Conservation (phyloP, 1,284 basidiomycete species). For the Boletellus sp. region DNA sequence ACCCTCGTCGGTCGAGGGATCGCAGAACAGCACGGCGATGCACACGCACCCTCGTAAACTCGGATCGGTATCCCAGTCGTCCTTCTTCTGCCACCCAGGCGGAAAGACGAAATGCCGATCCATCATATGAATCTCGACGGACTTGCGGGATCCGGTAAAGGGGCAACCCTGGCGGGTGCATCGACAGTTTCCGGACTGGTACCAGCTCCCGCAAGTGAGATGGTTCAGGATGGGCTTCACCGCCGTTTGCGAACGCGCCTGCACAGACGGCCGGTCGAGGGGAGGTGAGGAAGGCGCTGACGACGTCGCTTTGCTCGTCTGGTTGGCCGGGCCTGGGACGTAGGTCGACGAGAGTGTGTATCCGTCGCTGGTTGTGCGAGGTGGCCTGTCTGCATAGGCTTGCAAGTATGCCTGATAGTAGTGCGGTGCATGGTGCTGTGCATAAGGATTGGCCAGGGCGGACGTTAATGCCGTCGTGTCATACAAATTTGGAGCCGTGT, state of each 20-base stretch:
- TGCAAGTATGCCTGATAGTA: slow-evolving; percentile 61
- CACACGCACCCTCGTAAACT: slow-evolving; percentile 61
- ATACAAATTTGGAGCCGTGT: slow-evolving; percentile 13
- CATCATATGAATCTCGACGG: slow-evolving; percentile 84
- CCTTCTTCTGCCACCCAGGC: slow-evolving; percentile 66
- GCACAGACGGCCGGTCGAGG: slow-evolving; percentile 4
- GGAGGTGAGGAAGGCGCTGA: background rate
- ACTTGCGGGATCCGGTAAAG: slow-evolving; percentile 72
- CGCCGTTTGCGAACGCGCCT: slow-evolving; percentile 2
- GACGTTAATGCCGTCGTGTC: slow-evolving; percentile 28
- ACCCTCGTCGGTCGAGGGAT: background rate
- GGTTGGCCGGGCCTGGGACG: slow-evolving; percentile 23
- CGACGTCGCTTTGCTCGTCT: slow-evolving; percentile 14
- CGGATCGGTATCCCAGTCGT: slow-evolving; percentile 75
- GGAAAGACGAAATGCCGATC: slow-evolving; percentile 86
- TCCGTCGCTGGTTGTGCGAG: slow-evolving; percentile 47
- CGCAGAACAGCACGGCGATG: background rate
- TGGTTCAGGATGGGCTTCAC: slow-evolving; percentile 15
- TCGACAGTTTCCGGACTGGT: slow-evolving; percentile 54
- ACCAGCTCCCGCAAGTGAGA: slow-evolving; percentile 44
- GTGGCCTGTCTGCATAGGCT: slow-evolving; percentile 19
- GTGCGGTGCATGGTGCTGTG: slow-evolving; percentile 37
- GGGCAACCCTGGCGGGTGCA: slow-evolving; percentile 70
- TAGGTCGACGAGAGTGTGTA: slow-evolving; percentile 56
- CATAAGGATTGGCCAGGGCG: slow-evolving; percentile 40